phyloP scores from a whole-genome alignment of 1,284 basidiomycete genomes.

The Ustilago bromivora region DNA sequence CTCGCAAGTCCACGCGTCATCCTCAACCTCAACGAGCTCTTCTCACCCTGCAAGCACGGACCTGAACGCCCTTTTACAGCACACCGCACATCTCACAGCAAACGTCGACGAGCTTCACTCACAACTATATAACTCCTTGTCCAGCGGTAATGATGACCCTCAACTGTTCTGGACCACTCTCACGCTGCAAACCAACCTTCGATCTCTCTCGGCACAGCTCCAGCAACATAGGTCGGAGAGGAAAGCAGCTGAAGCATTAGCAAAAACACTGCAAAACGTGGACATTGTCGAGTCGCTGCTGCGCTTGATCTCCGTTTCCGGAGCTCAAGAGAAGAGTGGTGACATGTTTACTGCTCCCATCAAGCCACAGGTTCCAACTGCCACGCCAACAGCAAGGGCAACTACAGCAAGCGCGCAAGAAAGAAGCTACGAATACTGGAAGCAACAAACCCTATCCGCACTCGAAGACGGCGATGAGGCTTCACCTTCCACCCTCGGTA shows the following conservation, averaged over 20 bases:
- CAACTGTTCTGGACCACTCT: conserved; percentile 41
- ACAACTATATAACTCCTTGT: neutral
- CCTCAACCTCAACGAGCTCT: conserved; percentile 5
- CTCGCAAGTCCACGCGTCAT: conserved; percentile 10
- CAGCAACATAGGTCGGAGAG: neutral
- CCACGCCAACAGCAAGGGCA: neutral
- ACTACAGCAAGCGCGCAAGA: neutral
- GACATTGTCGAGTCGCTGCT: conserved; percentile 29
- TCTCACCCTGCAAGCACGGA: conserved; percentile 1
- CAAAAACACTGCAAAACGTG: conserved; percentile 35
- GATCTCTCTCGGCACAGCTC: conserved; percentile 19
- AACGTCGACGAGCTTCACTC: conserved; percentile 23
- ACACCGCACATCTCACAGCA: conserved; percentile 5
- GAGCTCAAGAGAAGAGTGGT: neutral
- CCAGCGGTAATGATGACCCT: conserved; percentile 10
- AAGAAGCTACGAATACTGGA: conserved; percentile 27
- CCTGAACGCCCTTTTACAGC: conserved; percentile 13
- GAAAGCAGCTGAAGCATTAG: conserved; percentile 12
- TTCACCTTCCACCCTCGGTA: neutral
- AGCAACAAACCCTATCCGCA: conserved; percentile 19
- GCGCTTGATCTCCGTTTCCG: conserved; percentile 14
- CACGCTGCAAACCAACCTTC: conserved; percentile 33
- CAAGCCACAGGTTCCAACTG: neutral
- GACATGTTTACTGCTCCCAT: conserved; percentile 28
- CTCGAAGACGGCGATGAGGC: conserved; percentile 19